These are phyloP conservation scores for Xerocomellus amylosporus DNA, from an alignment of 768 basidiomycete genomes.

Conservation along the genomic window DNA sequence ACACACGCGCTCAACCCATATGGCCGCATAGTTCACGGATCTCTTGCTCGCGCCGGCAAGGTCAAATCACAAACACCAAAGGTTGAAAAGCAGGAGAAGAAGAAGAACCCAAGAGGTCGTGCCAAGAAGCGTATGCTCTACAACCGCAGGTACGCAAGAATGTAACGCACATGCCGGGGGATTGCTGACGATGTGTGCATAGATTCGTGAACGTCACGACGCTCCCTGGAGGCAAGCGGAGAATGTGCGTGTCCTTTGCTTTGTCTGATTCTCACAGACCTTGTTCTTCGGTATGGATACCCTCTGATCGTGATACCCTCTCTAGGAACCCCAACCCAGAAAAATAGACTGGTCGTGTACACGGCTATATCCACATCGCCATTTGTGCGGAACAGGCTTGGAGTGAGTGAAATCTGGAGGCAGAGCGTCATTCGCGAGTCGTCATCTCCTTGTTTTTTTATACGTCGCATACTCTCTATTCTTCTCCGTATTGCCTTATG, in stretches of 20 bases:
- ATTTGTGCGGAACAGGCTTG: slow-evolving; percentile 13
- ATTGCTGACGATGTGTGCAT: slow-evolving; percentile 4
- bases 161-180: rapidly evolving
- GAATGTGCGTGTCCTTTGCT: slow-evolving; percentile 71
- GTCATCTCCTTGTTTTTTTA: slow-evolving; percentile 7
- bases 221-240: slow-evolving; percentile 88
- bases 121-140: slow-evolving; percentile 95
- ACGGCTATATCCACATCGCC: slow-evolving; percentile 12
- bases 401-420: slow-evolving; percentile 8
- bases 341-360: slow-evolving; percentile 17
- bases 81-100: slow-evolving; percentile 98
- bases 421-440: slow-evolving; percentile 4
- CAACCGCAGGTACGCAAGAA: slow-evolving; percentile 75
- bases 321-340: slow-evolving; percentile 32
- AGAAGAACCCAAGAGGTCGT: slow-evolving; percentile 95
- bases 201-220: slow-evolving; percentile 95
- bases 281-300: slow-evolving; percentile 65
- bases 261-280: slow-evolving; percentile 63
- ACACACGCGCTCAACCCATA: neutral
- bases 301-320: slow-evolving; percentile 3
- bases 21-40: slow-evolving; percentile 81
- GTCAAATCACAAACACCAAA: slow-evolving; percentile 98
- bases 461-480: slow-evolving; percentile 10
- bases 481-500: slow-evolving; percentile 12
- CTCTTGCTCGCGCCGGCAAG: slow-evolving; percentile 99